Conservation (phyloP, 176 grass and related monocot species). For the Guadua angustifolia region DNA sequence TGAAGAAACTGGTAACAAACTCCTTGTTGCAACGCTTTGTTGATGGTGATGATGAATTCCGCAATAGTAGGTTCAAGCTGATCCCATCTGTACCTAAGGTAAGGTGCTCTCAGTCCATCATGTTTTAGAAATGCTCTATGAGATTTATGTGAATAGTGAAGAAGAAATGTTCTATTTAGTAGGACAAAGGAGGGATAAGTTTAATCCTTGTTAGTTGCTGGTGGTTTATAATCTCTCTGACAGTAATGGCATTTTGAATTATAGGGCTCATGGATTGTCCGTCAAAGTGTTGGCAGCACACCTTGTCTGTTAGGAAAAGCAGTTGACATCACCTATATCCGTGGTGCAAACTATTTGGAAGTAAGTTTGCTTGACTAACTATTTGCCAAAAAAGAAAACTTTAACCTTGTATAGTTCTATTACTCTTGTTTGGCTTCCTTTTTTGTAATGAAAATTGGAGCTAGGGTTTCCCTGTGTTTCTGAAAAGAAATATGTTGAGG, state of each 20-base stretch:
- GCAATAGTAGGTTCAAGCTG: slow-evolving; percentile 98
- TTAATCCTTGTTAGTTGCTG: slow-evolving; percentile 12
- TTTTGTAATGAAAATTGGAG: neutral
- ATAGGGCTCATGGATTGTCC: slow-evolving; percentile 98
- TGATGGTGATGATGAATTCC: slow-evolving; percentile 93
- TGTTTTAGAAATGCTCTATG: neutral
- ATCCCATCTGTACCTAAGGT: slow-evolving; percentile 98
- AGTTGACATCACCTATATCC: slow-evolving; percentile 90
- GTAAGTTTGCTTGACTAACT: slow-evolving; percentile 58
- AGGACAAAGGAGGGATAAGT: neutral
- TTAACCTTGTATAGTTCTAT: neutral
- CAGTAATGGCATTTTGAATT: slow-evolving; percentile 36
- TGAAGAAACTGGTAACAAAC: slow-evolving; percentile 69
- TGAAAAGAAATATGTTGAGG: neutral
- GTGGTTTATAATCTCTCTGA: slow-evolving; percentile 17
- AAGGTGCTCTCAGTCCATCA: neutral
- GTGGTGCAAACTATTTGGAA: slow-evolving; percentile 85
- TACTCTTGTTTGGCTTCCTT: neutral
- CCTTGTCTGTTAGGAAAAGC: slow-evolving; percentile 98
- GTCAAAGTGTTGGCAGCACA: slow-evolving; percentile 92
- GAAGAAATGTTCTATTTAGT: neutral
- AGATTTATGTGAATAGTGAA: slow-evolving; percentile 20
- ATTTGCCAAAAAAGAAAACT: too few relatives aligned
- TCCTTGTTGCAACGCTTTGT: slow-evolving; percentile 96
- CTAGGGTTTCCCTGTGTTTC: neutral